phyloP scores from a whole-genome alignment of 2,329 filamentous ascomycete species.

The Penicillium thymicola region DNA sequence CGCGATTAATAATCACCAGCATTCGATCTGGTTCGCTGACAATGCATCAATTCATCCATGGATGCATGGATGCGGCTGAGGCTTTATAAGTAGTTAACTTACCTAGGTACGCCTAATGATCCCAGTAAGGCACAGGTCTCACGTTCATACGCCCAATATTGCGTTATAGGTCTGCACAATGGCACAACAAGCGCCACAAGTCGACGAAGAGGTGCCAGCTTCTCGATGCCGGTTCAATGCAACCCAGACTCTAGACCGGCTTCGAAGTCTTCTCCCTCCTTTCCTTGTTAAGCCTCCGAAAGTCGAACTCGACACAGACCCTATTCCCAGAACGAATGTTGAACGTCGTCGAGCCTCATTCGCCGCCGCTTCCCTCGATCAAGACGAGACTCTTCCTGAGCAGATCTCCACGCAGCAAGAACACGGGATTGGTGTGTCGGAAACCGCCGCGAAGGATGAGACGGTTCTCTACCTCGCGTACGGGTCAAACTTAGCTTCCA shows the following conservation, averaged over 20 bases:
- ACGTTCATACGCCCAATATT: background rate
- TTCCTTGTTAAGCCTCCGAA: background rate
- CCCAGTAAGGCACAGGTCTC: background rate
- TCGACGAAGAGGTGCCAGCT: constrained; percentile 1
- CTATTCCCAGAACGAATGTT: constrained; percentile 15
- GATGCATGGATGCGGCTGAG: background rate
- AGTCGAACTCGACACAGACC: background rate
- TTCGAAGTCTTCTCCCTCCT: constrained; percentile 9
- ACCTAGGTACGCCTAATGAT: constrained; percentile 10
- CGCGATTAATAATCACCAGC: constrained; percentile 21
- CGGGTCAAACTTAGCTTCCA: constrained; percentile 78
- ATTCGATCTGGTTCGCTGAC: constrained; percentile 10
- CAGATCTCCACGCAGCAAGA: constrained; percentile 19
- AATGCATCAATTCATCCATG: constrained; percentile 5
- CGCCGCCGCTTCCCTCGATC: constrained; percentile 15
- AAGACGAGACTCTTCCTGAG: constrained; percentile 16
- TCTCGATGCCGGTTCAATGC: constrained; percentile 15
- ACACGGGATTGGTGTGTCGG: constrained; percentile 6
- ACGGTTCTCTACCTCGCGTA: constrained; percentile 82
- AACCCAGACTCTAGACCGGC: constrained; percentile 12
- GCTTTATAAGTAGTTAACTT: background rate
- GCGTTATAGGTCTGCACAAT: constrained; percentile 8
- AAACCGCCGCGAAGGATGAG: constrained; percentile 19
- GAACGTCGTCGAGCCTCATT: constrained; percentile 17
- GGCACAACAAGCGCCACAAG: background rate